Evolutionary conservation across 2,329 filamentous ascomycete genomes (phyloP), one percentile per base, ranked within the genome.

Genomic region (Botrytis cinerea): DNA sequence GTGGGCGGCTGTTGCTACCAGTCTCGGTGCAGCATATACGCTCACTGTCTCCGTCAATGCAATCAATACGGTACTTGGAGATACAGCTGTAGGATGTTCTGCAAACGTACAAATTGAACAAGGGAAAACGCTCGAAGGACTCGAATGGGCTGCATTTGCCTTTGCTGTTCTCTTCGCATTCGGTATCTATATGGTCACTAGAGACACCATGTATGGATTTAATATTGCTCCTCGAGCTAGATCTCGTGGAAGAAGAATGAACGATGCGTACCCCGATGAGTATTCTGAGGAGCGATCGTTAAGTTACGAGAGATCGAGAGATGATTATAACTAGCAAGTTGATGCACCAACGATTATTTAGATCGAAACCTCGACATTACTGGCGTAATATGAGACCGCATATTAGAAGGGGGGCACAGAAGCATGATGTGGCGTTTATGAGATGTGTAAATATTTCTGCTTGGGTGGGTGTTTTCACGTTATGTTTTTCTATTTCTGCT

Each of bases 191-290:
- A 63, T 63, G 57, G 43, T 71, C 25, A 61, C 70, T 25, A 71
- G 70, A 64, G 70, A 71, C 22, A 54, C 40, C 16, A 48, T 62
- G 40, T 71, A 71, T 51, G 70, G 70, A 40, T 71, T 71, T 22
- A 54, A 64, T 18, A 70, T 70, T 43, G 51, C 51, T 20, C 66
- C 66, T 57, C 66, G 66, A 9, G 51, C 46, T 43, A 51, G 32
- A 28, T 69, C 66, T 40, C 66, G 66, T 32, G 66, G 66, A 69
- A 51, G 66, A 38, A 69, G 66, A 69, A 63, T 43, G 61, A 32
- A 57, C 4, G 66, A 69, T 35, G 20, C 25, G 9, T 69, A 69
- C 35, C 51, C 66, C 10, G 66, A 69, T 57, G n/a, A n/a, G 61
- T 63, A 63, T 40, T 69, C 66, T 35, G 66, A 57, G 5, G 66